A percentile compares a stretch with the other conserved stretches of the same genome.
Conservation (phyloP, 2,329 filamentous ascomycete species). For the Stromatinia cepivora region DNA sequence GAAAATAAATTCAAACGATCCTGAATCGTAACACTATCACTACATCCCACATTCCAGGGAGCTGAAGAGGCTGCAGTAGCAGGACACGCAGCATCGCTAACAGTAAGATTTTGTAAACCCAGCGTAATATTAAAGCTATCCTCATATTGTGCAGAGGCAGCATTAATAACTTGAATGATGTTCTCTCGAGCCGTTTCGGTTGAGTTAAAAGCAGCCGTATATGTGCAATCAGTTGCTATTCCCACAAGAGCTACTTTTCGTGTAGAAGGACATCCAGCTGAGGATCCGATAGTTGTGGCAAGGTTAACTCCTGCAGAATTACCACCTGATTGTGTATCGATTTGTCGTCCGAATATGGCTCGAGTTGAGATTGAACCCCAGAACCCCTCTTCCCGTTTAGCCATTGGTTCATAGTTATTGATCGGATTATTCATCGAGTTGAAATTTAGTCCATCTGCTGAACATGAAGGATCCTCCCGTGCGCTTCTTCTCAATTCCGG, state of each 20-base stretch:
- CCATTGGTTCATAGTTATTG: conserved; percentile 45
- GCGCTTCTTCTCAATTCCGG: conserved; percentile 37
- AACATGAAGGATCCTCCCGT: conserved; percentile 56
- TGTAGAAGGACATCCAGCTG: conserved; percentile 82
- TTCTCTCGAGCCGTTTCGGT: conserved; percentile 66
- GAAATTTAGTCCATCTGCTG: conserved; percentile 74
- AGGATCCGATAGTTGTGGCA: conserved; percentile 73
- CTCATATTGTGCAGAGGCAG: conserved; percentile 85
- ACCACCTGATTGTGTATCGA: conserved; percentile 68
- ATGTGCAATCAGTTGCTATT: conserved; percentile 90
- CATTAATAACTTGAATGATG: conserved; percentile 80
- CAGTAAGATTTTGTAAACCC: conserved; percentile 80
- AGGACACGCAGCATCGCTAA: conserved; percentile 75
- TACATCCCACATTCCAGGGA: conserved; percentile 83
- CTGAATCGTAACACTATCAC: conserved; percentile 62
- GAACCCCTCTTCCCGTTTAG: conserved; percentile 51
- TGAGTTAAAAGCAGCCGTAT: conserved; percentile 70
- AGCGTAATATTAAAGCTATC: conserved; percentile 92
- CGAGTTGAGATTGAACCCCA: conserved; percentile 63
- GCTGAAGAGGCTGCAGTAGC: conserved; percentile 63
- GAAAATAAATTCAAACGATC: conserved; percentile 86
- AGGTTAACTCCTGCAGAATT: conserved; percentile 82
- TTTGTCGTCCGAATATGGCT: conserved; percentile 71
- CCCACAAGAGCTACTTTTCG: conserved; percentile 89
- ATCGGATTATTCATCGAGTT: conserved; percentile 75